Evolutionary conservation across 2,329 filamentous ascomycete genomes (phyloP).

Genomic region (Verticillium dahliae): DNA sequence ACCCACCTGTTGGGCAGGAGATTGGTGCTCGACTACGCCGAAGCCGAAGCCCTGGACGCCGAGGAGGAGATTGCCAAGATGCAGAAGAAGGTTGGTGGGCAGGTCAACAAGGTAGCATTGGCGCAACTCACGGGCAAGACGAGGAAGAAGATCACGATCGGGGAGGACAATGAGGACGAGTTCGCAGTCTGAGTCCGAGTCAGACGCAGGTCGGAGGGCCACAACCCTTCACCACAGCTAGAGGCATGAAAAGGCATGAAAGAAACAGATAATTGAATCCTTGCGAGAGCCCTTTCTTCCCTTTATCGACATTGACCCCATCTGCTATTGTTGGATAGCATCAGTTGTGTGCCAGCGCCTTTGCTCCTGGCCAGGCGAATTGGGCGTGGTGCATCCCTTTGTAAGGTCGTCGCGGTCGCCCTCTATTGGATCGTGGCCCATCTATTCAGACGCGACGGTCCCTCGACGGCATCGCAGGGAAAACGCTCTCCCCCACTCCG

Average conservation of each 20-base stretch:
- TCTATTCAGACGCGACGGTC: not conserved
- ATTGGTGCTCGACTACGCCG: slow-evolving; percentile 86
- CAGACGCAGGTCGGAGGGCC: not conserved
- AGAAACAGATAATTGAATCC: not conserved
- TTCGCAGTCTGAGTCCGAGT: slow-evolving; percentile 16
- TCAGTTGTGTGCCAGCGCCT: not conserved
- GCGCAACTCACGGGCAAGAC: slow-evolving; percentile 80
- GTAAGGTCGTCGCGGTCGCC: not conserved
- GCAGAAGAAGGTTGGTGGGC: slow-evolving; percentile 88
- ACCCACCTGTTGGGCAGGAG: slow-evolving; percentile 89
- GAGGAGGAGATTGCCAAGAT: slow-evolving; percentile 96
- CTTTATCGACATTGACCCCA: not conserved
- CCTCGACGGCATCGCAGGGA: not conserved
- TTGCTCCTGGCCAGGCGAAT: not conserved
- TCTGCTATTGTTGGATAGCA: not conserved
- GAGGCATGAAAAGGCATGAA: not conserved
- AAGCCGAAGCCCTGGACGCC: slow-evolving; percentile 80
- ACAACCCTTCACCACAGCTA: not conserved
- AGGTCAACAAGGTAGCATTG: slow-evolving; percentile 84
- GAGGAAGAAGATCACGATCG: slow-evolving; percentile 84
- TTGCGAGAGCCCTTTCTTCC: not conserved
- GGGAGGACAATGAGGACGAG: slow-evolving; percentile 58
- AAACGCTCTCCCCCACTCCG: not conserved
- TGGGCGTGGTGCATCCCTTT: not conserved
- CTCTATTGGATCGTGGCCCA: not conserved